These are phyloP conservation scores for Nothomitra cinnamomea DNA, from an alignment of 2,329 filamentous ascomycete species.

Conservation along the genomic window DNA sequence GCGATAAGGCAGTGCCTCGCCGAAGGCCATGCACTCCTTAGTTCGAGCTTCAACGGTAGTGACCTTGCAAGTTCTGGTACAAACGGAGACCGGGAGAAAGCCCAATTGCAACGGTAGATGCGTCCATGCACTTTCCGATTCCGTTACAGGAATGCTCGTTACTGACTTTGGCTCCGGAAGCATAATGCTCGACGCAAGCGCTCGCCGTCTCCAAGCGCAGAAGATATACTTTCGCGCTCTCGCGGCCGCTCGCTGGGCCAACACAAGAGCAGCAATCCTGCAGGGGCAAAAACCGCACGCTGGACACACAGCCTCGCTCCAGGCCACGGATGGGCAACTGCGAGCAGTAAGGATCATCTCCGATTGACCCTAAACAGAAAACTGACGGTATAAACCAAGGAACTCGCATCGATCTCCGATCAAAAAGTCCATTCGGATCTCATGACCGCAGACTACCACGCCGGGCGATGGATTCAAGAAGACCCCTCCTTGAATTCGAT, in stretches of 20 bases:
- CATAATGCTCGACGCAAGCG: slow-evolving; percentile 41
- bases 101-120: slow-evolving; percentile 35
- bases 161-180: slow-evolving; percentile 19
- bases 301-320: slow-evolving; percentile 30
- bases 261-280: slow-evolving; percentile 32
- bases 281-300: slow-evolving; percentile 30
- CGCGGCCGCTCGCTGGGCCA: slow-evolving; percentile 41
- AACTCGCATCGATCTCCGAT: slow-evolving; percentile 3
- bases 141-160: slow-evolving; percentile 5
- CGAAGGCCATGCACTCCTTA: slow-evolving; percentile 37
- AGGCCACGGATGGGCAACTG: slow-evolving; percentile 30
- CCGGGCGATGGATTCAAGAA: slow-evolving; percentile 5
- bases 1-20: slow-evolving; percentile 37
- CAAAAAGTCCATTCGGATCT: slow-evolving; percentile 2
- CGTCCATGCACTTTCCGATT: slow-evolving; percentile 10
- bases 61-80: slow-evolving; percentile 24
- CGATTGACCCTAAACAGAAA: slow-evolving; percentile 4
- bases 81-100: slow-evolving; percentile 36
- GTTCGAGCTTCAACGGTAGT: slow-evolving; percentile 32
- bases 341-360: slow-evolving; percentile 22
- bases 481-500: slow-evolving; percentile 3
- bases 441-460: slow-evolving; percentile 1
- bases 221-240: slow-evolving; percentile 41
- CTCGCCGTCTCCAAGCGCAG: slow-evolving; percentile 44
- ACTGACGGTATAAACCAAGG: background rate